phyloP scores from a whole-genome alignment of 2,329 filamentous ascomycete genomes.

The Scedosporium boydii region DNA sequence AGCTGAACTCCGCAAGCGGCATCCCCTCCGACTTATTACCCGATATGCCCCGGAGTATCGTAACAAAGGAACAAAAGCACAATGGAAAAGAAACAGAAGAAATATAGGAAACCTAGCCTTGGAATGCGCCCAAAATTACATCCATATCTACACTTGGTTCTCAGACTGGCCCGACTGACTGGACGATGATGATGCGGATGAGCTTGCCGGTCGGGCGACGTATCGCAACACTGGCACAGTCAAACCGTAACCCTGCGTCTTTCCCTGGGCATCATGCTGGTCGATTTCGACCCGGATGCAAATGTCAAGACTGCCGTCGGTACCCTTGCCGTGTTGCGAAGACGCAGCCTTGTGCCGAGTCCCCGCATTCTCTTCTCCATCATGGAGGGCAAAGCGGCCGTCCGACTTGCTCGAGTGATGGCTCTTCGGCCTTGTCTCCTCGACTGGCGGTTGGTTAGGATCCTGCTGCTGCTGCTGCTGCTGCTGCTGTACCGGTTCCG shows the following conservation, averaged over 20 bases:
- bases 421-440: conserved; percentile 1
- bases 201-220: not conserved
- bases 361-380: conserved; percentile 69
- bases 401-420: conserved; percentile 39
- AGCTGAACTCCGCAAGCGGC: not conserved
- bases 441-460: not conserved
- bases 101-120: not conserved
- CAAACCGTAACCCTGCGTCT: conserved; percentile 74
- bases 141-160: not conserved
- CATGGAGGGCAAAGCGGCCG: conserved; percentile 62
- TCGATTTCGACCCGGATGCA: conserved; percentile 81
- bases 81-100: not conserved
- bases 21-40: not conserved
- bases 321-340: conserved; percentile 43
- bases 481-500: not conserved
- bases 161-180: not conserved
- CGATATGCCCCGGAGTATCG: not conserved
- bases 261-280: conserved; percentile 70
- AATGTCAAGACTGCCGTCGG: conserved; percentile 64
- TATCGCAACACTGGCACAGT: conserved; percentile 64
- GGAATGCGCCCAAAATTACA: not conserved
- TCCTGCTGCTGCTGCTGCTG: not conserved
- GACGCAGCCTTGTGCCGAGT: conserved; percentile 65
- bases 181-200: not conserved
- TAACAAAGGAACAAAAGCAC: not conserved